phyloP scores from a whole-genome alignment of 2,329 filamentous ascomycete species.

The Verticillium albo-atrum region DNA sequence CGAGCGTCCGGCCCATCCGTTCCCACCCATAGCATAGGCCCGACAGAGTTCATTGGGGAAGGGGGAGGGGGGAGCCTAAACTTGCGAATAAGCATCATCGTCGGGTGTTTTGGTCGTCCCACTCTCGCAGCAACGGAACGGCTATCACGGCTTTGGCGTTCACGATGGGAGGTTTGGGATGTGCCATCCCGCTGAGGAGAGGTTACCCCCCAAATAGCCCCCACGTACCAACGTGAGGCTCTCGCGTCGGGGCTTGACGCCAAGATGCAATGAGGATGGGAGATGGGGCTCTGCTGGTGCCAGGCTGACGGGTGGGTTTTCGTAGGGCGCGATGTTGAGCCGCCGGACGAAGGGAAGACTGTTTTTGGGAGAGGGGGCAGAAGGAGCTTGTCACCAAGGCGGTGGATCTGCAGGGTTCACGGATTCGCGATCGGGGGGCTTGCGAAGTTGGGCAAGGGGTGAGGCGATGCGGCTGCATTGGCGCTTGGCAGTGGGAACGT shows the following conservation, averaged over 20 bases:
- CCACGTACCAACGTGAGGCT: neutral
- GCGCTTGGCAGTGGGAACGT: neutral
- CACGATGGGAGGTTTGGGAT: too few relatives aligned
- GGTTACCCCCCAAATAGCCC: neutral
- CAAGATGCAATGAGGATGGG: too few relatives aligned
- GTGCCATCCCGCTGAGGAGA: too few relatives aligned
- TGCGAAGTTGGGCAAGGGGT: neutral
- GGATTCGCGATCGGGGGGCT: neutral
- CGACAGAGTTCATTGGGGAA: neutral
- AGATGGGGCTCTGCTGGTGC: too few relatives aligned
- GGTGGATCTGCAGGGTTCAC: neutral
- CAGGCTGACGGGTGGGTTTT: neutral
- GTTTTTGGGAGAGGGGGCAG: neutral
- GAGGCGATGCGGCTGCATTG: neutral
- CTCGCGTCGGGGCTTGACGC: too few relatives aligned
- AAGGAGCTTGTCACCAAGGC: neutral
- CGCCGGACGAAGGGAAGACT: slow-evolving; percentile 1
- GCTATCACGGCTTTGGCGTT: neutral
- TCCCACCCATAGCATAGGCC: neutral
- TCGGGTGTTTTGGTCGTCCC: neutral
- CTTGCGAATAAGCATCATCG: neutral
- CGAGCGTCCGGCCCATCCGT: neutral
- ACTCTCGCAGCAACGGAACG: neutral
- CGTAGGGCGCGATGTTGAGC: neutral
- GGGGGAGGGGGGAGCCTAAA: too few relatives aligned